Evolutionary conservation across 768 basidiomycete genomes (phyloP).

Genomic region (Amanita subjunquillea): DNA sequence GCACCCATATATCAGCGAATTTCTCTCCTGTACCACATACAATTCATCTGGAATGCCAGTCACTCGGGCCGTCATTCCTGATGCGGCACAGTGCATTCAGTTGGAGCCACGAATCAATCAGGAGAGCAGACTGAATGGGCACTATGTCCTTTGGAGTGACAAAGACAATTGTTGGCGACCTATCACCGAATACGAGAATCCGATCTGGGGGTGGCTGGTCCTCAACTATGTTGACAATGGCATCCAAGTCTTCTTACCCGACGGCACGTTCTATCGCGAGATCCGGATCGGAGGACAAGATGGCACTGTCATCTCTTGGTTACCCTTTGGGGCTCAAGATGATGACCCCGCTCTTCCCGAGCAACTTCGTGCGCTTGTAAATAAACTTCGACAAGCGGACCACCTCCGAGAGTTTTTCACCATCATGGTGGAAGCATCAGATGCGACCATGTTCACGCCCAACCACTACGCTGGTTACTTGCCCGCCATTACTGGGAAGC

Average conservation of each 20-base stretch:
- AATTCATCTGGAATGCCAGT: no score
- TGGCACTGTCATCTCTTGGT: no score
- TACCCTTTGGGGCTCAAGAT: no score
- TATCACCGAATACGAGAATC: background rate
- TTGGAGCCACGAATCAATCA: background rate
- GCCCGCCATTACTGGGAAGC: background rate
- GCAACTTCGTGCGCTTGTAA: background rate
- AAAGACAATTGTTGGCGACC: background rate
- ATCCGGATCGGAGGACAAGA: background rate
- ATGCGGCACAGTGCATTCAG: background rate
- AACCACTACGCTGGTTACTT: background rate
- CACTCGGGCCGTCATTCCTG: background rate
- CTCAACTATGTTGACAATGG: background rate
- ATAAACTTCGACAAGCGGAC: background rate
- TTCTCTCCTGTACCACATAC: no score
- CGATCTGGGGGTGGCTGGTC: background rate
- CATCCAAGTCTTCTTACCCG: background rate
- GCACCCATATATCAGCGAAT: no score
- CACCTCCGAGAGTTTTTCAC: background rate
- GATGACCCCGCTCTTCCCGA: no score
- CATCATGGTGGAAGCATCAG: background rate
- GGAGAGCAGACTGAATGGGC: background rate
- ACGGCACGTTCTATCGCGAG: background rate
- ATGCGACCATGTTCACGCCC: background rate
- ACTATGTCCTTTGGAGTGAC: background rate